These are phyloP conservation scores for Coniferiporia weirii DNA, from an alignment of 1,284 basidiomycete species.

Conservation along the genomic window DNA sequence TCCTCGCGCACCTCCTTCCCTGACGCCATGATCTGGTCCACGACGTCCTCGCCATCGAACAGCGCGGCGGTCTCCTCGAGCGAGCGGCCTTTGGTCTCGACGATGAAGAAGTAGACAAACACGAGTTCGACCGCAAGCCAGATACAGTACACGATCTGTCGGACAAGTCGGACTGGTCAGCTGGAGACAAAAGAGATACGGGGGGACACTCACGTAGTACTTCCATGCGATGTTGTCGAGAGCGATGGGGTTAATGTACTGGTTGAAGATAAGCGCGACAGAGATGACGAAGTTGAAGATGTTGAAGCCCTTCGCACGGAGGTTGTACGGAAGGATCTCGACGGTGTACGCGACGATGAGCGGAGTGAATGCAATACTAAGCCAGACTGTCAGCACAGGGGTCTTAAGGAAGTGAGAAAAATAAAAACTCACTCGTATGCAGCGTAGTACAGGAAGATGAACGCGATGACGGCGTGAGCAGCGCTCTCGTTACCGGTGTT, in stretches of 20 bases:
- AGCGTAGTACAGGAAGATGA: constrained; percentile 42
- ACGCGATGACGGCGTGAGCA: constrained; percentile 42
- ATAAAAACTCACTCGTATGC: constrained; percentile 34
- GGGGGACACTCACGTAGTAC: constrained; percentile 29
- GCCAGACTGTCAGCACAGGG: not conserved
- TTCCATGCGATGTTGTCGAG: constrained; percentile 33
- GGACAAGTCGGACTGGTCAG: not conserved
- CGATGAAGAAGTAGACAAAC: constrained; percentile 36
- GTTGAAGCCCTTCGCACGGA: constrained; percentile 59
- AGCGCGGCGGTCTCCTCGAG: constrained; percentile 35
- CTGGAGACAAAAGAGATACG: not conserved
- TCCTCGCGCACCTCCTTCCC: constrained; percentile 11
- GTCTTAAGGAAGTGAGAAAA: not conserved
- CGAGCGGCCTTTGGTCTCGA: constrained; percentile 39
- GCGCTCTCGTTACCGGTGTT: constrained; percentile 30
- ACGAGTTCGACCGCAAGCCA: constrained; percentile 35
- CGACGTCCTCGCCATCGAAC: constrained; percentile 33
- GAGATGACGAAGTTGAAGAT: constrained; percentile 49
- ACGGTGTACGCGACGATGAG: constrained; percentile 53
- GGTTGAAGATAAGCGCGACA: constrained; percentile 54
- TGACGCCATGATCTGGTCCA: constrained; percentile 23
- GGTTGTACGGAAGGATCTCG: constrained; percentile 51
- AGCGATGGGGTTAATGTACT: constrained; percentile 44
- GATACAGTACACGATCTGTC: constrained; percentile 37
- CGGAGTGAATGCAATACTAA: constrained; percentile 46